These are phyloP conservation scores for Pyrenochaeta sp. DNA, from an alignment of 2,329 filamentous ascomycete genomes.

Conservation along the genomic window DNA sequence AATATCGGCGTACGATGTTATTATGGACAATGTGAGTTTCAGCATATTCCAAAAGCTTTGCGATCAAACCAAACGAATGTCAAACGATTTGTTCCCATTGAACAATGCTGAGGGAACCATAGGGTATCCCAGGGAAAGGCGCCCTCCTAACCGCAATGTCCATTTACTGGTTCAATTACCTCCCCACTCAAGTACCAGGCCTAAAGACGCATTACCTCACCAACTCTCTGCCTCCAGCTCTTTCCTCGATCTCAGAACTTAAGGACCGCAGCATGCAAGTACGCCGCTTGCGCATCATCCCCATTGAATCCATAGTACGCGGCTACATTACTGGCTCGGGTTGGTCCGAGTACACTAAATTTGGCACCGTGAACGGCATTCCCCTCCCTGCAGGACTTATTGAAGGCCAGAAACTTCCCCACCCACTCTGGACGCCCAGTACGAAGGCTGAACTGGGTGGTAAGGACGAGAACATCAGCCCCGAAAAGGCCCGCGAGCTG, in stretches of 20 bases:
- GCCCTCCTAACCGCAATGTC: slow-evolving; percentile 71
- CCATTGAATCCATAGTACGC: slow-evolving; percentile 84
- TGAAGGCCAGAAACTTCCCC: slow-evolving; percentile 74
- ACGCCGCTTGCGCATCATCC: slow-evolving; percentile 75
- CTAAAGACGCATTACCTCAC: slow-evolving; percentile 71
- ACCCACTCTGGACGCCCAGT: slow-evolving; percentile 78
- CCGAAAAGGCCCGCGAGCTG: slow-evolving; percentile 62
- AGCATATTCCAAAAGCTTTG: slow-evolving; percentile 8
- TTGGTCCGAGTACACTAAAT: slow-evolving; percentile 78
- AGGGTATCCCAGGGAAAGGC: slow-evolving; percentile 75
- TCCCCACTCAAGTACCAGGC: slow-evolving; percentile 63
- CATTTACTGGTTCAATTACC: slow-evolving; percentile 72
- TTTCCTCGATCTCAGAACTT: slow-evolving; percentile 57
- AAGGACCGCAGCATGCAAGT: slow-evolving; percentile 78
- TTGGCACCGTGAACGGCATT: slow-evolving; percentile 82
- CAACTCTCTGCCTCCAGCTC: slow-evolving; percentile 60
- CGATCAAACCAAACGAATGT: too few species aligned
- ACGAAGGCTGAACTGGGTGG: slow-evolving; percentile 84
- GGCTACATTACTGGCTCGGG: slow-evolving; percentile 89
- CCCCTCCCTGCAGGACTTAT: slow-evolving; percentile 71
- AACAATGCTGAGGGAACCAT: slow-evolving; percentile 1
- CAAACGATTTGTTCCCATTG: not conserved
- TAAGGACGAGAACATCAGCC: slow-evolving; percentile 87
- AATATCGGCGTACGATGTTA: slow-evolving; percentile 94
- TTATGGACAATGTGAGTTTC: slow-evolving; percentile 75